phyloP scores from a whole-genome alignment of 2,329 filamentous ascomycete genomes.

The Colletotrichum sp. region DNA sequence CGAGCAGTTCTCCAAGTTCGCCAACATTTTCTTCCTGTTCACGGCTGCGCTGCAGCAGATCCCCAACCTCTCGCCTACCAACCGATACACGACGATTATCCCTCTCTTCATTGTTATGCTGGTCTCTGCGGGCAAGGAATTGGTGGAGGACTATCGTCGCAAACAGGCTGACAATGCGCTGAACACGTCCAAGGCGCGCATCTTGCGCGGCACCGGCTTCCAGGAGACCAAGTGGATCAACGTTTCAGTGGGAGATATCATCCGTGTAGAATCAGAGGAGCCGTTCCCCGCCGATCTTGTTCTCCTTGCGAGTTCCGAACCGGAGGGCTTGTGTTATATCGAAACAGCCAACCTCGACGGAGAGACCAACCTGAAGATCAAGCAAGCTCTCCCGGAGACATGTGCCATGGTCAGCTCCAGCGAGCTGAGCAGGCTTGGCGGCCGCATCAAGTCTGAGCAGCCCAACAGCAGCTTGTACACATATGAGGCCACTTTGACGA shows the following conservation, averaged over 20 bases:
- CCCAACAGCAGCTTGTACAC: constrained; percentile 98
- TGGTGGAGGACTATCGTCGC: constrained; percentile 91
- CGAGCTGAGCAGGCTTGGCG: constrained; percentile 85
- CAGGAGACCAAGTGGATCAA: constrained; percentile 92
- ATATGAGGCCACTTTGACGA: constrained; percentile 93
- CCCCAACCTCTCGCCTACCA: constrained; percentile 91
- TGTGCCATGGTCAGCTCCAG: constrained; percentile 83
- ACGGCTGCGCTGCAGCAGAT: constrained; percentile 95
- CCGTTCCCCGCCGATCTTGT: constrained; percentile 95
- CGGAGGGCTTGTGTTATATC: constrained; percentile 97
- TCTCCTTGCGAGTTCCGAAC: constrained; percentile 91
- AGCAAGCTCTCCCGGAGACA: constrained; percentile 95
- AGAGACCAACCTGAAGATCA: constrained; percentile 98
- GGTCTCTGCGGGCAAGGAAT: constrained; percentile 95
- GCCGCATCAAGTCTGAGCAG: constrained; percentile 90
- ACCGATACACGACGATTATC: constrained; percentile 93
- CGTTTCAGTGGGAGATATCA: constrained; percentile 88
- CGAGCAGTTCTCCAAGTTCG: constrained; percentile 99
- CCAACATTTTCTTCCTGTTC: constrained; percentile 99
- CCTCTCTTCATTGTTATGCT: constrained; percentile 88
- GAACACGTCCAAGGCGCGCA: constrained; percentile 85
- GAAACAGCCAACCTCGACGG: constrained; percentile 98
- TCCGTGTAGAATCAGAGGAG: constrained; percentile 92
- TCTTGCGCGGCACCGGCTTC: constrained; percentile 84
- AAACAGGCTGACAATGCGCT: constrained; percentile 85